Percentiles rank a stretch among this genome's conserved stretches.
Evolutionary conservation across 2,329 filamentous ascomycete species (phyloP).

Genomic region (Claviceps monticola): DNA sequence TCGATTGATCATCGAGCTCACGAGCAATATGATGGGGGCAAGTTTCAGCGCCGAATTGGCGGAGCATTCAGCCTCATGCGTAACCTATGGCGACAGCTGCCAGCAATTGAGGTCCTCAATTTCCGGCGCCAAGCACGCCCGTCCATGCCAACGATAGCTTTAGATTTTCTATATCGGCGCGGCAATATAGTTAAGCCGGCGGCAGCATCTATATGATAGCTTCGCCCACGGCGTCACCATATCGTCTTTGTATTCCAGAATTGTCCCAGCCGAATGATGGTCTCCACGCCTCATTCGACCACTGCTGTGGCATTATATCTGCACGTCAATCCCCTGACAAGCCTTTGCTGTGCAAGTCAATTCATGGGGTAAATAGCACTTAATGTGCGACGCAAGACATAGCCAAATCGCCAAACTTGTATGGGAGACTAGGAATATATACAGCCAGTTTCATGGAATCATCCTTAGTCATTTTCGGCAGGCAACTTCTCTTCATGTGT

Average conservation of each 20-base stretch:
- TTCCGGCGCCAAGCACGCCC: too few species aligned
- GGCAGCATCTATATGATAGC: too few species aligned
- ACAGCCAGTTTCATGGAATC: conserved; percentile 62
- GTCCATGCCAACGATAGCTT: too few species aligned
- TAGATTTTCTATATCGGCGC: too few species aligned
- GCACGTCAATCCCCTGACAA: conserved; percentile 64
- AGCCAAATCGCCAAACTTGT: conserved; percentile 56
- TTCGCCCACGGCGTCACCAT: too few species aligned
- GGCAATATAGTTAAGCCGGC: too few species aligned
- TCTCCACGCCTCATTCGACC: conserved; percentile 63
- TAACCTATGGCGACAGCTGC: too few species aligned
- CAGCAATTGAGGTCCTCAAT: too few species aligned
- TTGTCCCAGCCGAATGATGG: conserved; percentile 37
- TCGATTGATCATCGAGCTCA: too few species aligned
- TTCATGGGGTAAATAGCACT: conserved; percentile 28
- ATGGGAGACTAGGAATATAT: conserved; percentile 61
- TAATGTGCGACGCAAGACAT: conserved; percentile 48
- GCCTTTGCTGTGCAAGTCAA: conserved; percentile 53
- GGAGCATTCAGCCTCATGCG: too few species aligned
- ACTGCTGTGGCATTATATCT: conserved; percentile 76
- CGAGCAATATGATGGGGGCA: too few species aligned
- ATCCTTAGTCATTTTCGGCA: conserved; percentile 45
- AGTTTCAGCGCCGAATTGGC: too few species aligned
- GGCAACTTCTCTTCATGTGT: conserved; percentile 55
- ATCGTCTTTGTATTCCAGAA: conserved; percentile 17